A percentile compares a stretch with the other conserved stretches of the same genome.
Conservation (phyloP, 2,329 filamentous ascomycete species). For the Talaromyces sp. region DNA sequence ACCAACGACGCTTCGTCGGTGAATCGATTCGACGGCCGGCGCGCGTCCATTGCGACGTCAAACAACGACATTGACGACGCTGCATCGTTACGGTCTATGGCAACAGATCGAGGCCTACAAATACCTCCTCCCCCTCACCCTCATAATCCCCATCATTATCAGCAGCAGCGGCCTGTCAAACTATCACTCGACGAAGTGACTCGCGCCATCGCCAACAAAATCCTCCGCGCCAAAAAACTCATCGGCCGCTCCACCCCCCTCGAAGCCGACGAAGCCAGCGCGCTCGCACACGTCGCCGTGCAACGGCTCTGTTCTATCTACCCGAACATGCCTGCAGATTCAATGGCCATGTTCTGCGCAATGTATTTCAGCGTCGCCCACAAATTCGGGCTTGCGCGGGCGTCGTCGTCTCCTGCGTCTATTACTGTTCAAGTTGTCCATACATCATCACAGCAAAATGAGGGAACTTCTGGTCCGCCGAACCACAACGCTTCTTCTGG, state of each 20-base stretch:
- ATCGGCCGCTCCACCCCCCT: constrained; percentile 23
- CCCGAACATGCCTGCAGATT: constrained; percentile 18
- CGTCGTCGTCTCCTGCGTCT: constrained; percentile 15
- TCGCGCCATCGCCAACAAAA: constrained; percentile 25
- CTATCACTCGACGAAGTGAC: constrained; percentile 26
- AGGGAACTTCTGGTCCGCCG: neutral
- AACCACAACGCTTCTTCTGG: neutral
- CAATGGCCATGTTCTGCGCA: constrained; percentile 23
- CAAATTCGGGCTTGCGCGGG: constrained; percentile 25
- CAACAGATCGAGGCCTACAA: neutral
- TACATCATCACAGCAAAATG: neutral
- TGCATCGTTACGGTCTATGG: constrained; percentile 20
- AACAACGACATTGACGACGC: constrained; percentile 15
- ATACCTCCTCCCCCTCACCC: no score
- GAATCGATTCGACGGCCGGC: constrained; percentile 4
- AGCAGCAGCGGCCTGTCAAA: constrained; percentile 11
- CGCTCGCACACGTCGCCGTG: constrained; percentile 26
- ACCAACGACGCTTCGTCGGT: constrained; percentile 10
- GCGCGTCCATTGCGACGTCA: constrained; percentile 8
- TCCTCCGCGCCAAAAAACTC: constrained; percentile 24
- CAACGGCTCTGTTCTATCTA: constrained; percentile 24
- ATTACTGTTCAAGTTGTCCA: constrained; percentile 22
- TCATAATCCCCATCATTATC: no score
- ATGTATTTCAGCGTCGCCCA: constrained; percentile 32
- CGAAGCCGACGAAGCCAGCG: constrained; percentile 23